Base-by-base conservation (phyloP, 257 asterid species). In the Gynochthodes officinalis region DNA sequence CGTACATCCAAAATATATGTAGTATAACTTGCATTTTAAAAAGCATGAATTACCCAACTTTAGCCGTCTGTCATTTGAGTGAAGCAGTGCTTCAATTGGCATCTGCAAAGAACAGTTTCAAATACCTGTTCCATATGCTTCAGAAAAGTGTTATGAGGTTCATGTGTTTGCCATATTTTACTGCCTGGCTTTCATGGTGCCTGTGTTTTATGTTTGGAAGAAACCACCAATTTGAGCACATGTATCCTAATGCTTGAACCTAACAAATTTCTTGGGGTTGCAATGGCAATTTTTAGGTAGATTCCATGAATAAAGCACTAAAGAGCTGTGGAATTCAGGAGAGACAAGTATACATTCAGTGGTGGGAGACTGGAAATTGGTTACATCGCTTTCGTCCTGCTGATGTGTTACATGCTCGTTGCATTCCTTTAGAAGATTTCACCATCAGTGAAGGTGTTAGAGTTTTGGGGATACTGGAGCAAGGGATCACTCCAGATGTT, bases 361-460 rank as follows among this genome's bases (percentile, higher is more conserved):
- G 97, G 97, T 86, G 95, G 93, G 95, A 9, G 82, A 89, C 71
- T 86, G 97, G 97, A 77, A 63, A 63, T 23, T 63, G 35, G 68
- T 33, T 87, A 42, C 77, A 80, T 50, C 91, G 96, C 40, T 82
- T 84, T 40, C 92, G 91, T 32, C 54, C 85, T 30, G 73, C 88
- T 10, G 92, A 92, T 23, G 95, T 84, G 48, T 64, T 77, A 65
- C 84, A 82, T 64, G 78, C 88, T 12, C 80, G 86, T 32, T 73
- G 65, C 2, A 37, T 84, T 68, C 74, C 89, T 2, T 79, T 93
- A 67, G 83, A 76, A 28, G 92, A 90, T 48, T 71, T 93, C 27
- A 82, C 84, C 7, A 67, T 76, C 0, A 62, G 57, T 7, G 72
- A 84, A 15, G 87, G 79, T 9, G 71, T 74, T 28, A 87, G 88